Base-by-base conservation (phyloP, 805 yeast species). In the Wickerhamiella qilinensis region DNA sequence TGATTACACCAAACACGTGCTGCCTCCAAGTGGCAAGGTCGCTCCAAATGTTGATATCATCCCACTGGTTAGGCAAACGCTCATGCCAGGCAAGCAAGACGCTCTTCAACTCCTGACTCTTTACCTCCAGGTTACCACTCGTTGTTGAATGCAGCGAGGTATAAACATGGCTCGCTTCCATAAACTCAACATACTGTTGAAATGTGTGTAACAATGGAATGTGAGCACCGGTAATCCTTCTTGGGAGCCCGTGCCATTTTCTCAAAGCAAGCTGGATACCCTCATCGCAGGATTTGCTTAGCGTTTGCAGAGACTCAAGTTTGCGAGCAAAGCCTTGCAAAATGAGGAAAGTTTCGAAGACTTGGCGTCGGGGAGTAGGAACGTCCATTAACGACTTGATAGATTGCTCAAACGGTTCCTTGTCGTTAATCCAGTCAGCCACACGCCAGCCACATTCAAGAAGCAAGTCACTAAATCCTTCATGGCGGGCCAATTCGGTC, bases 361-460 rank as follows among this genome's bases (percentile, higher is more conserved):
- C 78, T 58, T 91, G 96, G 45, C 98, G 71, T 47, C 99, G 70
- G 1, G 98, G 97, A 0, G 98, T 93, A 3, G 98, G 97, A 20
- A 86, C 95, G 59, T 91, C 98, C 94, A 91, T 85, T 4, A 91
- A 94, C 32, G 93, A 81, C 57, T 85, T 83, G 20, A 91, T 93
- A 1, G 94, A 79, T 52, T 83, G 94, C 53, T 86, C 96, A 29
- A 91, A 63, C 0, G 97, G 91, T 46, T 88, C 97, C 46, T 86
- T 71, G 52, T 93, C 98, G 7, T 93, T 77, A 43, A 77, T 78
- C 98, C 98, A 91, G 53, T 91, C 97, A 6, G 98, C 96, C 30
- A 91, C 93, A 52, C 99, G 69, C 99, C 99, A 91, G 29, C 97
- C 98, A 68, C 98, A 93, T 57, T 91, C 99, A n/a, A 91, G 64